Percentiles rank a stretch among this genome's conserved stretches.
phyloP scores from a whole-genome alignment of 2,329 filamentous ascomycete species.

The Pseudogymnoascus sp. region DNA sequence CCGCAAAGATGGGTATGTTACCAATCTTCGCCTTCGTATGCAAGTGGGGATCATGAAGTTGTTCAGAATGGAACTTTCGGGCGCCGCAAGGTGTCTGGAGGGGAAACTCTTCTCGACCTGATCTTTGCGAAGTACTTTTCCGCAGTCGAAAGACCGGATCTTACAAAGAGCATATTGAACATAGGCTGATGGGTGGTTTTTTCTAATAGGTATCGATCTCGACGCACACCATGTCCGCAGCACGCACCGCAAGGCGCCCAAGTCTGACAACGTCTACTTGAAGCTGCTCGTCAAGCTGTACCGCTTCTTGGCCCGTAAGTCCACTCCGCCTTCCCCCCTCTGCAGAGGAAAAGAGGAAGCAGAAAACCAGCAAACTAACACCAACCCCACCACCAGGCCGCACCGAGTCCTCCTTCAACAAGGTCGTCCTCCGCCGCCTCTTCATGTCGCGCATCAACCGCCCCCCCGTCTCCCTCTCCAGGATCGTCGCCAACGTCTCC shows the following conservation, averaged over 20 bases:
- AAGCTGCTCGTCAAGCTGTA: conserved; percentile 98
- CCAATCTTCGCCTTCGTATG: conserved; percentile 29
- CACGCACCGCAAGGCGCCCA: conserved; percentile 86
- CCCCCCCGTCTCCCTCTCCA: conserved; percentile 87
- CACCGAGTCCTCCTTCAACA: conserved; percentile 97
- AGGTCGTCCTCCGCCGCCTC: conserved; percentile 92
- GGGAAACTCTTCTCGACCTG: conserved; percentile 8
- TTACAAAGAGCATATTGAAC: conserved; percentile 55
- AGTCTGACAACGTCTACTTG: conserved; percentile 97
- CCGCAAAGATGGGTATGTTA: conserved; percentile 32
- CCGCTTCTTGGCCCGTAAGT: conserved; percentile 84
- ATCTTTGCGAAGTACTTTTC: conserved; percentile 28
- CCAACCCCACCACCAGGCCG: conserved; percentile 53
- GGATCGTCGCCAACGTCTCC: conserved; percentile 69
- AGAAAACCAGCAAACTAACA: background rate
- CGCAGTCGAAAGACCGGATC: conserved; percentile 27
- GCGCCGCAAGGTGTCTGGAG: background rate
- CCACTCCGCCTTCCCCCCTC: no score
- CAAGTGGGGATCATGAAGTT: conserved; percentile 28
- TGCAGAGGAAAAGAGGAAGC: background rate
- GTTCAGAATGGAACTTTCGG: conserved; percentile 13
- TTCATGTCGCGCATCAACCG: conserved; percentile 99
- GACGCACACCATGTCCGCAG: conserved; percentile 61
- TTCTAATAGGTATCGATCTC: conserved; percentile 62
- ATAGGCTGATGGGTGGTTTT: conserved; percentile 54